Conservation (phyloP, 2,329 filamentous ascomycete species). For the Sporothrix pallida region DNA sequence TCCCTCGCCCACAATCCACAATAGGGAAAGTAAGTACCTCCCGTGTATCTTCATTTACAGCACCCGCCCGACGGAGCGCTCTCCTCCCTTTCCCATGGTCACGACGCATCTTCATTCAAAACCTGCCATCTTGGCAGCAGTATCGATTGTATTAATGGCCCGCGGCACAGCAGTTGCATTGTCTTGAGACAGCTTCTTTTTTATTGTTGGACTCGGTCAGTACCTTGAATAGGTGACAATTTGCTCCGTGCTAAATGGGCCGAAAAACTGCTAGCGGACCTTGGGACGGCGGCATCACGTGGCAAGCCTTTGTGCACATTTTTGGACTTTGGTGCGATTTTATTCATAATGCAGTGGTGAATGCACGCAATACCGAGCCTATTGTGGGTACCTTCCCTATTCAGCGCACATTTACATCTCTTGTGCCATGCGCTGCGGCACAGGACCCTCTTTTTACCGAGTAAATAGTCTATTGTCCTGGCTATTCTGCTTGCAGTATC, state of each 20-base stretch:
- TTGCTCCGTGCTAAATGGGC: constrained; percentile 4
- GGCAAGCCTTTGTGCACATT: constrained; percentile 23
- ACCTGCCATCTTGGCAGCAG: not conserved
- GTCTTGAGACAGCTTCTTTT: not conserved
- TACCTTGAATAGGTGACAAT: not conserved
- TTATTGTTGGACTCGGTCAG: not conserved
- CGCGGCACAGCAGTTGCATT: not conserved
- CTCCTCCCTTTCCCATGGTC: not conserved
- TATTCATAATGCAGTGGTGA: not conserved
- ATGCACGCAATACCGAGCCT: constrained; percentile 12
- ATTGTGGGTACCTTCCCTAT: constrained; percentile 25
- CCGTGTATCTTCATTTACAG: constrained; percentile 20
- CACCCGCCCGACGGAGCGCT: not conserved
- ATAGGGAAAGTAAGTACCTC: not conserved
- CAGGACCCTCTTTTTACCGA: constrained; percentile 25
- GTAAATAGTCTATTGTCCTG: not conserved
- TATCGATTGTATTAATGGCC: not conserved
- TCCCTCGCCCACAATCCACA: not conserved
- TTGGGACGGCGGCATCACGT: constrained; percentile 11
- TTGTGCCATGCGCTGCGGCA: constrained; percentile 16
- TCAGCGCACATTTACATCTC: constrained; percentile 1
- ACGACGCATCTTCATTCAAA: not conserved
- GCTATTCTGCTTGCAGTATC: not conserved
- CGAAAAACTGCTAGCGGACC: not conserved
- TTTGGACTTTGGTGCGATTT: not conserved